A percentile compares a stretch with the other conserved stretches of the same genome.
phyloP scores from a whole-genome alignment of 1,139 yeast species.

The Saccharomyces hybrid region DNA sequence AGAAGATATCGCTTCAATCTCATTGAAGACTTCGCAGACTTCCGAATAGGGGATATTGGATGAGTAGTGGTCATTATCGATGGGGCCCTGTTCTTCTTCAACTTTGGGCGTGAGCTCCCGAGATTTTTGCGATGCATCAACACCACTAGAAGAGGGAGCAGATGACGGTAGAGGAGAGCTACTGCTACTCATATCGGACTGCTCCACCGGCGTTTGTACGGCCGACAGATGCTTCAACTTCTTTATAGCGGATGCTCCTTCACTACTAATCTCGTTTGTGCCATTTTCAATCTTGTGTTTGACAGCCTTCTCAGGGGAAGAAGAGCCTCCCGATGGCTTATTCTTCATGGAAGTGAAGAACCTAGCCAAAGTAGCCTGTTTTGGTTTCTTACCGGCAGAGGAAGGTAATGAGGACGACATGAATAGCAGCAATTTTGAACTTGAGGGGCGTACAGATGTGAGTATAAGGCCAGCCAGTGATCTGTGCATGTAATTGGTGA shows the following conservation, averaged over 20 bases:
- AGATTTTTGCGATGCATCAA: neutral
- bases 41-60: conserved; percentile 45
- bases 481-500: neutral
- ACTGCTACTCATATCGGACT: neutral
- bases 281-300: neutral
- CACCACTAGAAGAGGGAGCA: neutral
- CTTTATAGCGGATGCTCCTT: neutral
- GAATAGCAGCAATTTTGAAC: neutral
- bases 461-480: neutral
- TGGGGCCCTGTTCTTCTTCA: neutral
- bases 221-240: neutral
- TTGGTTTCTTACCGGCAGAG: conserved; percentile 10
- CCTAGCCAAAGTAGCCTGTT: conserved; percentile 26
- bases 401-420: conserved; percentile 6
- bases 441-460: neutral
- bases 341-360: conserved; percentile 20
- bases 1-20: conserved; percentile 70
- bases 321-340: neutral
- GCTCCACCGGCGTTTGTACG: neutral
- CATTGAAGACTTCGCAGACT: conserved; percentile 61
- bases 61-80: neutral
- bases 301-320: neutral
- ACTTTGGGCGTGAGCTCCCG: neutral
- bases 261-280: neutral
- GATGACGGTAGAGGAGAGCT: neutral